Base-by-base conservation (phyloP, 108 stramenopile species). In the Cyclotella cryptica region DNA sequence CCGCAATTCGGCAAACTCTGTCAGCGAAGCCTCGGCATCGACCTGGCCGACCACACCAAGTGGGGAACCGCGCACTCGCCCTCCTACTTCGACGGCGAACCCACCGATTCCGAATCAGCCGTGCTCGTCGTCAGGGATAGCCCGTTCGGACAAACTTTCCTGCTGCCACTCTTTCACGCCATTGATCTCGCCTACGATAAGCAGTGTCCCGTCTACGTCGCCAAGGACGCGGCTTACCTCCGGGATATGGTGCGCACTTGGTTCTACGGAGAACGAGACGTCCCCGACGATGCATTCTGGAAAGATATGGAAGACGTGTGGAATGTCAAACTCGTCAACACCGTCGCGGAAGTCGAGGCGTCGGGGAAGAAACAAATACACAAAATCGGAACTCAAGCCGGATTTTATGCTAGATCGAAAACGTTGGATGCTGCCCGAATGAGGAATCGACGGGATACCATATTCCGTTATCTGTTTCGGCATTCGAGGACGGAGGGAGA, bases 131-230 rank as follows among this genome's bases (percentile, higher is more conserved):
- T 7, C 3, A 43, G 21, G 3, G 41, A 19, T 64, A 3, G 11
- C 12, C 42, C 63, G 6, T 64, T 43, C 43, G 63, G 63, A n/a
- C 10, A 22, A 12, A 64, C 40, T 13, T 41, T 44, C 63, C 41
- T 64, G 14, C 21, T 44, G 41, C 41, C 26, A n/a, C 19, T 64
- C 18, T 64, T 64, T 19, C 39, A 44, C 18, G 63, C 42, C n/a
- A 44, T 64, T 42, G 63, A 64, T 44, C 8, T 64, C 3, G 63
- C 63, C 10, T 64, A 64, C 43, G 63, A 64, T 43, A n/a, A 43
- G 28, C 10, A 64, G 21, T 64, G 63, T 24, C 8, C 13, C 3
- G 41, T 64, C 10, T n/a, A n/a, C 12, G 21, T 64, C 10, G 19
- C 42, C 13, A 64, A 64, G 19, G 63, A 64, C 43, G 39, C 41